phyloP scores from a whole-genome alignment of 257 asterid genomes.

The Leonotis leonurus region DNA sequence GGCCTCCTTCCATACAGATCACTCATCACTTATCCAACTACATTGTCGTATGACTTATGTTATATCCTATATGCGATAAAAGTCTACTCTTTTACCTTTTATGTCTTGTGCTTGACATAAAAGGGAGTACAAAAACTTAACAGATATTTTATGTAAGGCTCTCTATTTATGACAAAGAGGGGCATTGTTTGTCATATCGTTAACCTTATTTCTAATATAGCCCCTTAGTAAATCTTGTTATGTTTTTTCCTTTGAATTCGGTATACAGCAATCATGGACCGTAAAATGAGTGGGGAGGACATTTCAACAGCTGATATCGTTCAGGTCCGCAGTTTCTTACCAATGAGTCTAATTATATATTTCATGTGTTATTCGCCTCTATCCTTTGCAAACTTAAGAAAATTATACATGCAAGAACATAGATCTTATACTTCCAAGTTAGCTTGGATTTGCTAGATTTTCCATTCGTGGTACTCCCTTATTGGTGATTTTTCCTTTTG shows the following conservation, averaged over 20 bases:
- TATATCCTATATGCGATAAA: neutral
- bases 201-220: slow-evolving; percentile 6
- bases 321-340: slow-evolving; percentile 49
- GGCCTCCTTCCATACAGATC: neutral
- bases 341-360: slow-evolving; percentile 1
- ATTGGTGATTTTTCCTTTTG: neutral
- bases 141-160: neutral
- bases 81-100: neutral
- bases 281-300: slow-evolving; percentile 77
- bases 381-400: neutral
- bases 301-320: slow-evolving; percentile 60
- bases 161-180: neutral
- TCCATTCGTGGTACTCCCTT: slow-evolving; percentile 2
- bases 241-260: slow-evolving; percentile 20
- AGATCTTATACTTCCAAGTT: neutral
- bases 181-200: slow-evolving; percentile 5
- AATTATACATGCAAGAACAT: neutral
- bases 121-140: neutral
- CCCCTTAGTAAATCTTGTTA: slow-evolving; percentile 20
- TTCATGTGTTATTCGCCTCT: neutral
- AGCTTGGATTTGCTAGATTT: slow-evolving; percentile 2
- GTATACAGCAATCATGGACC: slow-evolving; percentile 80
- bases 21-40: neutral
- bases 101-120: neutral
- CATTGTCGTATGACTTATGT: neutral